These are phyloP conservation scores for Endotrypanum monterogeii DNA, from an alignment of 208 protist genomes.

Conservation along the genomic window DNA sequence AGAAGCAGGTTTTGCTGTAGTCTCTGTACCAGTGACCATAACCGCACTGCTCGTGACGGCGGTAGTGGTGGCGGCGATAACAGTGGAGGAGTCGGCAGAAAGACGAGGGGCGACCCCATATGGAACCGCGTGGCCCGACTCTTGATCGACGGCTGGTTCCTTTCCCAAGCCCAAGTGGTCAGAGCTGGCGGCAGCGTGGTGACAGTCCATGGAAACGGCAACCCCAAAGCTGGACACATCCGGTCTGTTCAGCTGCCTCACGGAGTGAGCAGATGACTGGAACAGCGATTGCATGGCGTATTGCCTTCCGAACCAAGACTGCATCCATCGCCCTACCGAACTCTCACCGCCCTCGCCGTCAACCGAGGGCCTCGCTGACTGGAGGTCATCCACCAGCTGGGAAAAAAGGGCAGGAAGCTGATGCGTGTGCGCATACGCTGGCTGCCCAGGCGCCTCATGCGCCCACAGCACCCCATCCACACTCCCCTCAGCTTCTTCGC, in stretches of 20 bases:
- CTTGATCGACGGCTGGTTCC: background rate
- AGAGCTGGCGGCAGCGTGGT: background rate
- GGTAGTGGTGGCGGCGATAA: too few species aligned
- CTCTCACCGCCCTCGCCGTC: conserved; percentile 1
- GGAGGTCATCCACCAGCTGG: conserved; percentile 27
- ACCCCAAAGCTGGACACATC: background rate
- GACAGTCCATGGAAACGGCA: background rate
- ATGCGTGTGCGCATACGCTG: conserved; percentile 25
- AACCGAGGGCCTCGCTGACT: conserved; percentile 21
- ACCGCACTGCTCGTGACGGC: background rate
- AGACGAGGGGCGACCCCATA: background rate
- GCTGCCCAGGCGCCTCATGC: conserved; percentile 12
- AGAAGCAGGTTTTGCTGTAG: background rate
- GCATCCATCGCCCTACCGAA: conserved; percentile 31
- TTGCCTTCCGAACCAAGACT: conserved; percentile 30
- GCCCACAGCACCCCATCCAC: background rate
- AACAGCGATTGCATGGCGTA: background rate
- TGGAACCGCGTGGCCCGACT: background rate
- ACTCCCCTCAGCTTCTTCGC: background rate
- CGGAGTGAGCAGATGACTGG: background rate
- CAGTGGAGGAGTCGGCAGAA: background rate
- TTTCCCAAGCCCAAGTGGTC: background rate
- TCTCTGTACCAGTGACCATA: background rate
- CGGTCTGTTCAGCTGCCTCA: background rate
- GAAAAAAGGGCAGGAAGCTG: conserved; percentile 32